Base-by-base conservation (phyloP, 495 filamentous ascomycete genomes). In the Thozetella sp. region DNA sequence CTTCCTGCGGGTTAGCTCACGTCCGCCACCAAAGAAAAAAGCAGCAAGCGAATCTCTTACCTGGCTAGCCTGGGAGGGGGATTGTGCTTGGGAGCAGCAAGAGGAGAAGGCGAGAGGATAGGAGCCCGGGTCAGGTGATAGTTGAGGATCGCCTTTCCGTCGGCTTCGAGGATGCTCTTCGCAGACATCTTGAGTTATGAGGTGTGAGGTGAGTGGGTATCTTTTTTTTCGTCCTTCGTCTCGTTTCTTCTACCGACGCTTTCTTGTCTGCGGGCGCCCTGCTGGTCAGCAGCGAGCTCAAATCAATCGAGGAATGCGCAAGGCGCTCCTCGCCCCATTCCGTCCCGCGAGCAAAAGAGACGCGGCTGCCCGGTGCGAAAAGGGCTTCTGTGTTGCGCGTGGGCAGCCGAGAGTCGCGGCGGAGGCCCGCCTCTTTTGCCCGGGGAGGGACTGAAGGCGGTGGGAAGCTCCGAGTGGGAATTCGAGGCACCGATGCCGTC, bases 61-160 rank as follows among this genome's bases (percentile, higher is more conserved):
- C 43, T 92, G 53, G 93, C 94, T 63, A 99, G 91, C 75, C 88
- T 91, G 67, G 95, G 79, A 55, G 96, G 86, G 62, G 95, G 81
- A 81, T 98, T 98, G 87, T 99, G 95, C 74, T 87, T 95, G 59
- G 87, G 72, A 62, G 91, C 83, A 63, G 95, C 93, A 23, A 99
- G 92, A 76, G 96, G 91, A 69, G 93, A 92, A 54, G 95, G 93
- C 88, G 97, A 97, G 86, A 99, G 97, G 72, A 97, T 90, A 58
- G 94, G 89, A 59, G 95, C 93, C 70, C 95, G 90, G 66, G 95
- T 99, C 83, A 99, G 93, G 87, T 99, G 95, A 85, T 97, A 99
- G 90, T 97, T 97, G 84, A 99, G 83, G 84, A 99, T 98, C 83
- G 95, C 95, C 90, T 99, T 99, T 87, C 95, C 95, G 81, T 99